These are phyloP conservation scores for Royoungia palumana DNA, from an alignment of 768 basidiomycete genomes.

Conservation along the genomic window DNA sequence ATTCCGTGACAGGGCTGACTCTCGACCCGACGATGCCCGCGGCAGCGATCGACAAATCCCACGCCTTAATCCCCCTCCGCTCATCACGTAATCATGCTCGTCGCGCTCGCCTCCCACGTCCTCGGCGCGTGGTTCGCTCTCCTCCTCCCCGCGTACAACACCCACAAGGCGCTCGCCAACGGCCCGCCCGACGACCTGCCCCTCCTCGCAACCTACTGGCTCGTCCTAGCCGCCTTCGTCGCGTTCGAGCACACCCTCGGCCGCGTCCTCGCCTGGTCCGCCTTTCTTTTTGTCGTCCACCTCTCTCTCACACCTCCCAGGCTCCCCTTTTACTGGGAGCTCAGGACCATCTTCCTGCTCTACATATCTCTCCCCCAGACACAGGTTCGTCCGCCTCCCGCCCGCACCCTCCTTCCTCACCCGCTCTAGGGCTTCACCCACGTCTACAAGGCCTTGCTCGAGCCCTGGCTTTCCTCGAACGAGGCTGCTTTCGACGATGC, in stretches of 20 bases:
- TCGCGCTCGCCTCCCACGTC: conserved; percentile 47
- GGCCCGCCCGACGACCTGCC: no score
- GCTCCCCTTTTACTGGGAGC: conserved; percentile 77
- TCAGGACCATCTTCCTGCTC: conserved; percentile 63
- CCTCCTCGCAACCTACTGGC: conserved; percentile 62
- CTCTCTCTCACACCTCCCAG: conserved; percentile 33
- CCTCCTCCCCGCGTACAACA: conserved; percentile 58
- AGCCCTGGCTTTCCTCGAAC: conserved; percentile 58
- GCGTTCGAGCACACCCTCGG: conserved; percentile 63
- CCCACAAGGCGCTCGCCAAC: conserved; percentile 68
- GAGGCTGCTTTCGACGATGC: conserved; percentile 59
- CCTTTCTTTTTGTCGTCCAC: neutral
- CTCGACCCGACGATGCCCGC: neutral
- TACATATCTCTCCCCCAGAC: conserved; percentile 70
- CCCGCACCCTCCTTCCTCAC: conserved; percentile 1
- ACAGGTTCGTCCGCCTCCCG: conserved; percentile 41
- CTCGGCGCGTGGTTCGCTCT: conserved; percentile 71
- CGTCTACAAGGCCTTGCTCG: conserved; percentile 56
- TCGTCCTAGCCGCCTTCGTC: conserved; percentile 55
- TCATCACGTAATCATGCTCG: conserved; percentile 38
- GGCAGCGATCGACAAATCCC: no score
- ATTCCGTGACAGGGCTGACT: conserved; percentile 4
- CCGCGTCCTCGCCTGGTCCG: conserved; percentile 64
- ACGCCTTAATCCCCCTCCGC: neutral
- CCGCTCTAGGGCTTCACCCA: conserved; percentile 60